Evolutionary conservation across 345 rosid species (phyloP).

Genomic region (Eucalyptus lansdowneana): DNA sequence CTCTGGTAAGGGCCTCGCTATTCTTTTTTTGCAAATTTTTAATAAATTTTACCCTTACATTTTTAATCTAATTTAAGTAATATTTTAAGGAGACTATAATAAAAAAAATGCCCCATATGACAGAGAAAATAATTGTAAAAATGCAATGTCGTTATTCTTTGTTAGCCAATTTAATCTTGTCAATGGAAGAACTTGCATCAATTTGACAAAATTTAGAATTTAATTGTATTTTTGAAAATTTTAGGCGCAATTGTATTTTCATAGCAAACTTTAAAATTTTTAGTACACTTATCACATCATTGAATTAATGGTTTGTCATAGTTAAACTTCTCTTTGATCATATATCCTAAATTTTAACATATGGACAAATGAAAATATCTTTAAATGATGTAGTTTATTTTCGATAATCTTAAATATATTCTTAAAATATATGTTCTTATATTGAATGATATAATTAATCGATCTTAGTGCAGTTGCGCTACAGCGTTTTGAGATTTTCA

Average conservation of each 20-base stretch:
- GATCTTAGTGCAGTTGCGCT: not conserved
- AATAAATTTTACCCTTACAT: too few species aligned
- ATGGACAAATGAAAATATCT: not conserved
- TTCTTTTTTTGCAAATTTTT: too few species aligned
- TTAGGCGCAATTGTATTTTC: accelerated
- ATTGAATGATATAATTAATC: not conserved
- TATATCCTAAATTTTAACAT: too few species aligned
- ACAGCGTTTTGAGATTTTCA: not conserved
- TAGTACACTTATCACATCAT: too few species aligned
- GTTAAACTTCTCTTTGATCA: not conserved
- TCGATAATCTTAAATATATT: not conserved
- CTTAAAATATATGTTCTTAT: not conserved
- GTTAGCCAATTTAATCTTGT: not conserved
- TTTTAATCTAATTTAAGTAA: not conserved
- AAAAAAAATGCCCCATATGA: not conserved
- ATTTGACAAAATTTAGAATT: too few species aligned
- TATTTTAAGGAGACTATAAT: not conserved
- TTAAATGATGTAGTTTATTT: not conserved
- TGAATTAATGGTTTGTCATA: not conserved
- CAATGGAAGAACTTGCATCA: not conserved
- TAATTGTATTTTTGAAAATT: too few species aligned
- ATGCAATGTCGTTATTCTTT: accelerated
- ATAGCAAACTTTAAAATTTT: accelerated
- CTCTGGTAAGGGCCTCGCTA: accelerated
- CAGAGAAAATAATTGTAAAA: too few species aligned